These are phyloP conservation scores for Teunomyces lycoperdinae DNA, from an alignment of 805 yeast species.

Conservation along the genomic window DNA sequence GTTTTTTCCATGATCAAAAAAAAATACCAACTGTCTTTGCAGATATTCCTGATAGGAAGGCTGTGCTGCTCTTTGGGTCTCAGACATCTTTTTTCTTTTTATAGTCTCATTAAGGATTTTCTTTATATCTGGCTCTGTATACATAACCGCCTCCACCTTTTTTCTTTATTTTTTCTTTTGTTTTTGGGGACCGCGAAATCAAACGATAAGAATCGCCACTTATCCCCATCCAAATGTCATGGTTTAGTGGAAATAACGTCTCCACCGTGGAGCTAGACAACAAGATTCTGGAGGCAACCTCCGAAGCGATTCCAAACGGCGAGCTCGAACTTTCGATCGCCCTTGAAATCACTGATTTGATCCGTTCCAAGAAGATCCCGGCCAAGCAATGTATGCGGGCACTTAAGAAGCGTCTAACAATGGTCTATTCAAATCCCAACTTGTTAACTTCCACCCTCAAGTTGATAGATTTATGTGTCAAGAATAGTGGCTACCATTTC, in stretches of 20 bases:
- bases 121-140: not conserved
- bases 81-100: too few relatives aligned
- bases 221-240: constrained; percentile 39
- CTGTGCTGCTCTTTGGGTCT: too few relatives aligned
- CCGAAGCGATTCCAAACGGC: constrained; percentile 89
- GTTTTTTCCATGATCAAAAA: too few relatives aligned
- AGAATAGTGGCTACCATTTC: constrained; percentile 89
- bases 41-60: too few relatives aligned
- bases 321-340: constrained; percentile 72
- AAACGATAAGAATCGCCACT: constrained; percentile 2
- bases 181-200: not conserved
- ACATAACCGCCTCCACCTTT: not conserved
- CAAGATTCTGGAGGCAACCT: constrained; percentile 73
- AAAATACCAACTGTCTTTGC: too few relatives aligned
- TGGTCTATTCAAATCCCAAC: constrained; percentile 68
- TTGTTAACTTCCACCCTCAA: constrained; percentile 72
- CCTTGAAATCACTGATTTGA: constrained; percentile 82
- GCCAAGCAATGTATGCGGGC: constrained; percentile 83
- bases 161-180: too few relatives aligned
- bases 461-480: constrained; percentile 80
- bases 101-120: not conserved
- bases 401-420: constrained; percentile 69
- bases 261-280: constrained; percentile 49
- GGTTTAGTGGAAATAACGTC: constrained; percentile 44
- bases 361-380: constrained; percentile 74